Evolutionary conservation across 305 asterid genomes (phyloP), one percentile per base, ranked within the genome.

Genomic region (Caryopteris hybrid): DNA sequence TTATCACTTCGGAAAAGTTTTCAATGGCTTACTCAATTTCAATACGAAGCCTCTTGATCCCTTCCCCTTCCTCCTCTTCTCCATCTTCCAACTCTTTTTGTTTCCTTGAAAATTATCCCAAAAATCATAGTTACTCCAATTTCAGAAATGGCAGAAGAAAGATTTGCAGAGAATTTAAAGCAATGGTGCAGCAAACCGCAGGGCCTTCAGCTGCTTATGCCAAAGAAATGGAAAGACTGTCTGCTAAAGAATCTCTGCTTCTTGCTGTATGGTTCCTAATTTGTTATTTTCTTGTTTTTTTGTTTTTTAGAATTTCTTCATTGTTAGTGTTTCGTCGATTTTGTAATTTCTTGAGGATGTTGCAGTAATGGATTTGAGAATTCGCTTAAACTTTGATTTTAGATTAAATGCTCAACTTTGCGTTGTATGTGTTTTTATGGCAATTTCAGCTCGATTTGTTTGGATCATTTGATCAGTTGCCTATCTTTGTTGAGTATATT

Each of bases 231-330:
- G 92, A 88, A 46, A 84, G 97, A 57, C 88, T 90, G 34, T 79
- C 95, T 51, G 95, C 97, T 66, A 90, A 90, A 81, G 92, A 90
- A 76, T 86, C 96, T 61, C 82, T 90, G 38, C 97, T 90, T 81
- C 85, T 86, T 22, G 87, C 94, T 41, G 97, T 88, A 34, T 71
- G 81, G 48, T 66, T 66, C 41, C 16, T 17, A 14, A 43, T 39
- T 41, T 61, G 3, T 53, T 55, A 6, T 4, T 25, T 61, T 16
- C 8, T 8, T 13, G 11, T 23, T 4, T 18, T 11, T 63, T 39
- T 51, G 41, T n/a, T 41, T n/a, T 23, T n/a, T 43, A 5, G 46
- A 41, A 41, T 11, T 14, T 16, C 9, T 41, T 61, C n/a, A n/a
- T 1, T 16, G 14, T 62, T 43, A 36, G 18, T 61, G 29, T 60